These are phyloP conservation scores for Exidia glandulosa DNA, from an alignment of 768 basidiomycete species.

Conservation along the genomic window DNA sequence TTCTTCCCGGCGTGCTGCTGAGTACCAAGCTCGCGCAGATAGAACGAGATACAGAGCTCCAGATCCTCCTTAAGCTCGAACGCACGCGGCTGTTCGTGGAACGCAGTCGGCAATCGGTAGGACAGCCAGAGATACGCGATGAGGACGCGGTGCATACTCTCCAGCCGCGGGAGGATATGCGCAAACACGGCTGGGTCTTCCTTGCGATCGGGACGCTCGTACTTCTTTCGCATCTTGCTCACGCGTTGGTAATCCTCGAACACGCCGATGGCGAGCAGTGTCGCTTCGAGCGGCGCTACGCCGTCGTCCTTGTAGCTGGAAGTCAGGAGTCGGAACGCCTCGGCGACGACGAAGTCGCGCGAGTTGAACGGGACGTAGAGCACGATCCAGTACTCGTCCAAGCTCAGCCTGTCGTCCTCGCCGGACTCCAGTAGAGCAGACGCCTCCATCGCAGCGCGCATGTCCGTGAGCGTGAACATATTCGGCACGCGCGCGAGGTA, in stretches of 20 bases:
- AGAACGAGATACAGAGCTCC: background rate
- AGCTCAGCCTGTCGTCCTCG: background rate
- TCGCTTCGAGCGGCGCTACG: constrained; percentile 9
- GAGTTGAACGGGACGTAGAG: background rate
- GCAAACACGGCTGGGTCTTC: background rate
- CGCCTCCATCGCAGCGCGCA: background rate
- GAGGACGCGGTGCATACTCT: constrained; percentile 65
- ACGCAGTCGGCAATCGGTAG: constrained; percentile 58
- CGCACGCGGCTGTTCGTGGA: constrained; percentile 43
- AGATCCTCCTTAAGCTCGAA: constrained; percentile 39
- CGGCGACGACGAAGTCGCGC: background rate
- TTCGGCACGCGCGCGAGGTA: constrained; percentile 27
- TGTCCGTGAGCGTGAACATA: background rate
- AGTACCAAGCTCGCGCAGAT: background rate
- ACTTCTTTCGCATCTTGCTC: background rate
- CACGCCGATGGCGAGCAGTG: constrained; percentile 8
- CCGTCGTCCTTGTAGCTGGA: background rate
- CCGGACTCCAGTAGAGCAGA: background rate
- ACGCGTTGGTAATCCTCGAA: background rate
- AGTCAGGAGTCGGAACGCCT: background rate
- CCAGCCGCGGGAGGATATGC: constrained; percentile 30
- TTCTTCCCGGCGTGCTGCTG: background rate
- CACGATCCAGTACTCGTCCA: background rate
- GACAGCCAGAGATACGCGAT: constrained; percentile 80
- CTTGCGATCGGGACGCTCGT: background rate